Evolutionary conservation across 164 flowering plant genomes (phyloP), one percentile per base, ranked within the genome.

Genomic region (Akebia trifoliata): DNA sequence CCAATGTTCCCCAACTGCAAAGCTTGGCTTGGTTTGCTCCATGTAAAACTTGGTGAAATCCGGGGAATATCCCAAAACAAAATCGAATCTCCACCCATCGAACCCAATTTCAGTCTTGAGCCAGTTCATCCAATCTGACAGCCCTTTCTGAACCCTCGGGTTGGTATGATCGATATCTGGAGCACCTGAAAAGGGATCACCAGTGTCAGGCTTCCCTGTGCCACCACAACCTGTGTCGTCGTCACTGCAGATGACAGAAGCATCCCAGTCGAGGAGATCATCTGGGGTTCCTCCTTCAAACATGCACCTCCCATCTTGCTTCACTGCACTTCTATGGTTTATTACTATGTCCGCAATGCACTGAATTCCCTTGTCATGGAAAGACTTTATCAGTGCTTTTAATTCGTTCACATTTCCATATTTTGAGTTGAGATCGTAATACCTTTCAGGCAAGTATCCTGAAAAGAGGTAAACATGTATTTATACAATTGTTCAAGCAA

Each of bases 51-150:
- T 81, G n/a, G 81, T 75, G 17, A 75, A 69, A 8, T 64, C 53
- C 0, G 88, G 76, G 1, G 84, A 56, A 46, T 83, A 86, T 6
- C 97, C 90, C 50, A 29, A 76, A 0, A 63, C 83, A 39, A 78
- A 86, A 66, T 86, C 90, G 31, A 90, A 76, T 28, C 88, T 55
- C 92, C 92, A 90, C 0, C 94, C 94, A 55, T 62, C 75, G 35
- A 78, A 89, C 15, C 94, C 92, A 2, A 86, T 68, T 7, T 83
- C 90, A 6, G 75, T 32, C 60, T 81, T 84, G 4, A 86, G 67
- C 97, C 97, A 90, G 40, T 84, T 85, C 80, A 86, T 54, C 97
- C 97, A 90, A 21, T 80, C 87, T 0, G 85, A 73, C 1, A 90
- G 64, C 71, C 85, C 95, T 15, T 10, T 72, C 25, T 82, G 93